Conservation (phyloP, 192 early-diverging fungal species). For the Entomortierella parvispora region DNA sequence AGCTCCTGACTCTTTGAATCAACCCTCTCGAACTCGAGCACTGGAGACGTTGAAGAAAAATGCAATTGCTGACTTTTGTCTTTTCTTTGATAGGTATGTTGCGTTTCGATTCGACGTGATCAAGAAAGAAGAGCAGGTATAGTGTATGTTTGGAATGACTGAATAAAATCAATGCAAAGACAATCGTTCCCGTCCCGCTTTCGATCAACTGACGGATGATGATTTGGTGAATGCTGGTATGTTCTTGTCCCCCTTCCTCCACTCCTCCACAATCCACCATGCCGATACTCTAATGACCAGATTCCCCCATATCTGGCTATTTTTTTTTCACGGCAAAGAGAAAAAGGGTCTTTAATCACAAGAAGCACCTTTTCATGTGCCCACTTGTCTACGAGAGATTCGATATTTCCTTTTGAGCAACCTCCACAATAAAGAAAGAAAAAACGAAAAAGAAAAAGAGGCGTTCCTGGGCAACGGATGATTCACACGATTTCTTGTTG, state of each 20-base stretch:
- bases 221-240: too few relatives aligned
- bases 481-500: neutral
- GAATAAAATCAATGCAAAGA: too few relatives aligned
- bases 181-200: too few relatives aligned
- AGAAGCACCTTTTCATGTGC: conserved; percentile 33
- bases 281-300: conserved; percentile 57
- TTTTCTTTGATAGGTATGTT: neutral
- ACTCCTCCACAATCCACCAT: conserved; percentile 8
- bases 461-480: too few relatives aligned
- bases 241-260: neutral
- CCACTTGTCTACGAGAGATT: conserved; percentile 53
- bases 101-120: too few relatives aligned
- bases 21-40: too few relatives aligned
- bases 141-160: too few relatives aligned
- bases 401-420: conserved; percentile 14
- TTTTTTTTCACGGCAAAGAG: conserved; percentile 57
- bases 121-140: too few relatives aligned
- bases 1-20: conserved; percentile 46
- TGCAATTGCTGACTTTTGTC: too few relatives aligned
- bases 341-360: conserved; percentile 54
- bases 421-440: neutral
- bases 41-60: too few relatives aligned
- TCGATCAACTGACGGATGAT: too few relatives aligned
- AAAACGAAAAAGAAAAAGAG: neutral
- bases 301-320: conserved; percentile 43